Percentiles rank a stretch among this genome's conserved stretches.
Conservation (phyloP, 2,329 filamentous ascomycete genomes). For the Phaeomoniella chlamydospora region DNA sequence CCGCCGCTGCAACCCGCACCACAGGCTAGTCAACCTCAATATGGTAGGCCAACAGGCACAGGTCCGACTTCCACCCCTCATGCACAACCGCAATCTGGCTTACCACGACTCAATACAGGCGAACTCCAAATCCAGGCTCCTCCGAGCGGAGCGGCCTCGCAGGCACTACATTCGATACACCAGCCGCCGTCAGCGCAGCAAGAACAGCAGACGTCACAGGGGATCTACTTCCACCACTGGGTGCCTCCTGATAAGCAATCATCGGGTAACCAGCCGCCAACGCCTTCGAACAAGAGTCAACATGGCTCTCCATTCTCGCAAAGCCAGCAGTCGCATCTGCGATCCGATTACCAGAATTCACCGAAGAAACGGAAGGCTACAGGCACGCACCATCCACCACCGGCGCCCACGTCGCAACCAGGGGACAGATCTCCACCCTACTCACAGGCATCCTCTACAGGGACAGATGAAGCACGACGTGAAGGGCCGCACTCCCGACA, state of each 20-base stretch:
- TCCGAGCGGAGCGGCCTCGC: constrained; percentile 20
- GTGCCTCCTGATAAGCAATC: constrained; percentile 58
- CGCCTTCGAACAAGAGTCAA: constrained; percentile 59
- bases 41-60: constrained; percentile 2
- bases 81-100: constrained; percentile 14
- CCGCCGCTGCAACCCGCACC: constrained; percentile 10
- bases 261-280: constrained; percentile 51
- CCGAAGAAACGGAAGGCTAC: constrained; percentile 74
- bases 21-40: constrained; percentile 2
- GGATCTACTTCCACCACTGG: constrained; percentile 88
- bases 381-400: constrained; percentile 34
- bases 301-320: constrained; percentile 30
- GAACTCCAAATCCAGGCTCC: constrained; percentile 24
- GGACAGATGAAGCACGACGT: constrained; percentile 38
- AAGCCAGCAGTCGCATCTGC: constrained; percentile 31
- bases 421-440: constrained; percentile 34
- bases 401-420: constrained; percentile 34
- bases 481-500: constrained; percentile 47
- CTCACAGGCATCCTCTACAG: constrained; percentile 40
- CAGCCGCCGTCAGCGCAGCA: constrained; percentile 36
- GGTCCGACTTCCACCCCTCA: constrained; percentile 12
- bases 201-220: constrained; percentile 50
- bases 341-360: constrained; percentile 53
- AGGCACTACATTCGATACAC: constrained; percentile 36
- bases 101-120: constrained; percentile 28